phyloP scores from a whole-genome alignment of 345 rosid species.

The Sonneratia alba region DNA sequence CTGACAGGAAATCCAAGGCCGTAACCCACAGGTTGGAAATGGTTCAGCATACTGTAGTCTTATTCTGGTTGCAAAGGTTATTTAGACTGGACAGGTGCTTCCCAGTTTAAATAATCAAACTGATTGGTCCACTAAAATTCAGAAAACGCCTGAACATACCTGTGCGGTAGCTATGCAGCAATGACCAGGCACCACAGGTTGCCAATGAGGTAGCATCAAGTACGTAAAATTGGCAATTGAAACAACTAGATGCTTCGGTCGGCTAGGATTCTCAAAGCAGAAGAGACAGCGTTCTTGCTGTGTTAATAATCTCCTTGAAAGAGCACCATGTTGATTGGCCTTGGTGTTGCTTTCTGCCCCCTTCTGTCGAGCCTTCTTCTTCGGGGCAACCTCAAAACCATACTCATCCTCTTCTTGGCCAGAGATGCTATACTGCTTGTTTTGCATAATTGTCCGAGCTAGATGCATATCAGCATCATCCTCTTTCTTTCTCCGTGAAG shows the following conservation, averaged over 20 bases:
- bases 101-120: neutral
- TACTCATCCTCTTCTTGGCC: conserved; percentile 87
- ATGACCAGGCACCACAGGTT: conserved; percentile 78
- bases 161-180: conserved; percentile 85
- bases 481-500: conserved; percentile 38
- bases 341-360: conserved; percentile 24
- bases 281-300: conserved; percentile 91
- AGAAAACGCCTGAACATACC: conserved; percentile 22
- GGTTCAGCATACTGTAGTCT: neutral
- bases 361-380: conserved; percentile 42
- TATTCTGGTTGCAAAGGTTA: neutral
- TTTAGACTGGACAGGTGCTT: neutral
- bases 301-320: conserved; percentile 51
- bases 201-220: conserved; percentile 71
- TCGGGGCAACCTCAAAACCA: conserved; percentile 76
- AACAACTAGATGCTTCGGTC: conserved; percentile 76
- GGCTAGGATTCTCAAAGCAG: conserved; percentile 86
- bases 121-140: neutral
- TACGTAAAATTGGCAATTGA: conserved; percentile 89
- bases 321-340: conserved; percentile 29
- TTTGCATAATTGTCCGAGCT: conserved; percentile 62
- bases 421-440: conserved; percentile 54
- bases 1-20: neutral
- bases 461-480: conserved; percentile 71
- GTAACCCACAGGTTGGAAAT: neutral